phyloP scores from a whole-genome alignment of 208 protist genomes.

The Leishmania lainsoni region DNA sequence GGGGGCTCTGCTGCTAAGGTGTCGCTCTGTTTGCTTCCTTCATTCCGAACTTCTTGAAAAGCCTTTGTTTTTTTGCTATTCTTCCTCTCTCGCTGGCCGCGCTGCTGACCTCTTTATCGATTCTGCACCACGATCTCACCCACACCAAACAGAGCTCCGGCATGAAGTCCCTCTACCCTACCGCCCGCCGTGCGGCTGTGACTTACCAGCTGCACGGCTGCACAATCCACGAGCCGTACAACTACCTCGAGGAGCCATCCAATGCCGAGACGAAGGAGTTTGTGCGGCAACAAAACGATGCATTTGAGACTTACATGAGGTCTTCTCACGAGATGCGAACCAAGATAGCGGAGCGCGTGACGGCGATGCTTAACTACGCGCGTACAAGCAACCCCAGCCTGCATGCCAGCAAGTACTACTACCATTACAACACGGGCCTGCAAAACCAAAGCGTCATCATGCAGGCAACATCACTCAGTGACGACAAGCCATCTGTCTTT shows the following conservation, averaged over 20 bases:
- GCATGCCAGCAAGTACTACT: conserved; percentile 81
- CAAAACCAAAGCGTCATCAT: conserved; percentile 91
- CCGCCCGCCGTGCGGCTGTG: conserved; percentile 54
- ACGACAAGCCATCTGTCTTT: conserved; percentile 59
- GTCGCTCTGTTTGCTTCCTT: not conserved
- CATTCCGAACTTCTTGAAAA: not conserved
- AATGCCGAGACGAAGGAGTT: conserved; percentile 88
- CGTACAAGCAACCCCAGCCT: conserved; percentile 73
- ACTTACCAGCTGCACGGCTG: conserved; percentile 75
- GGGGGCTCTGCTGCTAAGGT: not conserved
- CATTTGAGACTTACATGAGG: conserved; percentile 72
- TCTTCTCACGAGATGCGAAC: conserved; percentile 45
- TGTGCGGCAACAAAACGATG: conserved; percentile 82
- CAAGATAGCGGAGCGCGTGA: conserved; percentile 64
- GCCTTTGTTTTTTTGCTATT: not conserved
- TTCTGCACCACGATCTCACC: not conserved
- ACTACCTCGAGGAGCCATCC: conserved; percentile 93
- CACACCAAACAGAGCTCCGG: not conserved
- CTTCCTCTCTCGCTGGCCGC: not conserved
- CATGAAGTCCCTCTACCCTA: conserved; percentile 60
- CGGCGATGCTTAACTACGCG: conserved; percentile 74
- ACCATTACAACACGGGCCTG: conserved; percentile 90
- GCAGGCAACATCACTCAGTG: conserved; percentile 38
- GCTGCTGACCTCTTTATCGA: not conserved
- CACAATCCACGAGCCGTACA: conserved; percentile 88